phyloP scores from a whole-genome alignment of 306 rosid genomes.

The Cucumis melo region DNA sequence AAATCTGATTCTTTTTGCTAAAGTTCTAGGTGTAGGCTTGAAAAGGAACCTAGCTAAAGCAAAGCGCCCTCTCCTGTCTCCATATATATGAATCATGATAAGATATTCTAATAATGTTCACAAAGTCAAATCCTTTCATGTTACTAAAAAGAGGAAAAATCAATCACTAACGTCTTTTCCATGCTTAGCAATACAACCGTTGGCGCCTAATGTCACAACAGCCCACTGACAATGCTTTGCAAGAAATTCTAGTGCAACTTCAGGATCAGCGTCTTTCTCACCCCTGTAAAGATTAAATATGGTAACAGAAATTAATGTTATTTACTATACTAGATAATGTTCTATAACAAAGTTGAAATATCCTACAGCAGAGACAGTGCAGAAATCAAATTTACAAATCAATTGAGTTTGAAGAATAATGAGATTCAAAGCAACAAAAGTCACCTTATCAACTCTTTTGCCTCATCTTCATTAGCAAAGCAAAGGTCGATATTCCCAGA shows the following conservation, averaged over 20 bases:
- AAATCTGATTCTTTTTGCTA: background rate
- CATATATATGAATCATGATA: background rate
- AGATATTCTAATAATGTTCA: background rate
- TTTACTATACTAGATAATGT: background rate
- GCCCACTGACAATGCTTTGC: constrained; percentile 74
- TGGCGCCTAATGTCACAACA: constrained; percentile 74
- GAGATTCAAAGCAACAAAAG: background rate
- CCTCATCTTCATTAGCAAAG: constrained; percentile 97
- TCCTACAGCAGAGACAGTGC: background rate
- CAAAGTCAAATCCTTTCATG: background rate
- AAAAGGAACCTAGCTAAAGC: background rate
- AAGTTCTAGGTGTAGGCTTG: background rate
- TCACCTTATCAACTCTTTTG: constrained; percentile 83
- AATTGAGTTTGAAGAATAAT: background rate
- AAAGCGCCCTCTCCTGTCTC: background rate
- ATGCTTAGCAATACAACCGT: constrained; percentile 88
- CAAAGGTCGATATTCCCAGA: constrained; percentile 78
- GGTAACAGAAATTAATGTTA: constrained; percentile 12
- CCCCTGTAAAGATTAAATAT: constrained; percentile 33
- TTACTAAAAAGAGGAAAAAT: background rate
- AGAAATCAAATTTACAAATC: background rate
- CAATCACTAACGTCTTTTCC: constrained; percentile 58
- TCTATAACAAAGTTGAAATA: background rate
- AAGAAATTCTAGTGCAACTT: constrained; percentile 55
- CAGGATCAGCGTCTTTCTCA: constrained; percentile 36